Base-by-base conservation (phyloP, 768 basidiomycete species). In the Suillus lakei region DNA sequence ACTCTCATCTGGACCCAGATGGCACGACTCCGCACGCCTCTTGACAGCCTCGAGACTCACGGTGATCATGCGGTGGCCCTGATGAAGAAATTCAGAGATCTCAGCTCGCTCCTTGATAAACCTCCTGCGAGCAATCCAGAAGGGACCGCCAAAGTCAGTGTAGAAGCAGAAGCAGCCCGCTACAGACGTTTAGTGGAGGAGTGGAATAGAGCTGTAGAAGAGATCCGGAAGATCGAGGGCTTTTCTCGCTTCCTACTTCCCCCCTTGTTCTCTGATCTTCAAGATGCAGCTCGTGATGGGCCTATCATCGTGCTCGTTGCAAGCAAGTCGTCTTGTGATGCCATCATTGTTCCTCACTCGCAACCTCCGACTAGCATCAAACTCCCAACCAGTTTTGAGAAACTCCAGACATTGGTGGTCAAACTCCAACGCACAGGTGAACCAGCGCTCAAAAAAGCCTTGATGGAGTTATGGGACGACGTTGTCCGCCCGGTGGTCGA, bases 121-220 rank as follows among this genome's bases (percentile, higher is more conserved):
- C 16, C 39, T 41, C 16, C 39, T 41, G 39, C 16, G 5, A 41
- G 2, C 6, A 6, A 41, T 6, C 1, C 16, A 18, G 39, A 41
- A 15, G 15, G 5, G 4, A 21, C 13, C 59, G 12, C 59, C 28
- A 60, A 8, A 51, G 13, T 28, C 13, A 8, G 8, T 7, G 21
- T 21, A 6, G 61, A 53, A 34, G 63, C 44, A 7, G 30, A 46
- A 26, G 64, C 51, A 8, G 9, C 2, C 7, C 48, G 21, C 12
- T 61, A 61, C n/a, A 26, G 43, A 7, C 28, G 36, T 39, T 36
- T 60, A 18, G 36, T 32, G 7, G 50, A 53, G 15, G 44, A 70
- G 18, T 70, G 70, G 68, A 68, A 68, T 16, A 44, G 58, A 16
- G n/a, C n/a, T n/a, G n/a, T n/a, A n/a, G n/a, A n/a, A n/a, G n/a